Percentiles rank a stretch among this genome's conserved stretches.
Evolutionary conservation across 2,329 filamentous ascomycete genomes (phyloP).

Genomic region (Teratosphaeria nubilosa): DNA sequence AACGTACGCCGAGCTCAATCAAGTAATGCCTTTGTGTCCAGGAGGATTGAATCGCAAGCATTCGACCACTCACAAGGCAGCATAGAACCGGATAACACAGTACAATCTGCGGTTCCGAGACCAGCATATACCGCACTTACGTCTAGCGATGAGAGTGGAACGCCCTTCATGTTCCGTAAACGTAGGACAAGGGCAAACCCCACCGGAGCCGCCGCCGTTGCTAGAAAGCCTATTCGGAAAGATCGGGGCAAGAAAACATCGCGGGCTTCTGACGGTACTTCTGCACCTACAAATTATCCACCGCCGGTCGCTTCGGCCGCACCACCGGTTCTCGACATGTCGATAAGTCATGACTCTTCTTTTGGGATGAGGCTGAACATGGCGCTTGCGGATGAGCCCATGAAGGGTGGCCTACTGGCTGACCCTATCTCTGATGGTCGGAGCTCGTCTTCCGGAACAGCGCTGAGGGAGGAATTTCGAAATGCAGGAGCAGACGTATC

Average conservation of each 20-base stretch:
- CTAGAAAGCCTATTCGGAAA: not conserved
- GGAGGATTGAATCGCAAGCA: not conserved
- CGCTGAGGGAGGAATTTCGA: constrained; percentile 15
- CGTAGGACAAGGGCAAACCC: constrained; percentile 2
- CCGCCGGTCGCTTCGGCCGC: not conserved
- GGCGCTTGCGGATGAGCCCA: constrained; percentile 11
- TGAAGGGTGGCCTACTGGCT: constrained; percentile 7
- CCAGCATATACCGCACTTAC: not conserved
- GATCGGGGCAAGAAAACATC: not conserved
- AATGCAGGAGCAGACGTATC: constrained; percentile 16
- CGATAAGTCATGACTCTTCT: constrained; percentile 11
- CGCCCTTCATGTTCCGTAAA: constrained; percentile 22
- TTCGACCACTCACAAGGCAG: not conserved
- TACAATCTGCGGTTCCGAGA: not conserved
- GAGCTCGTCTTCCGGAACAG: constrained; percentile 12
- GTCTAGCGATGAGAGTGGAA: constrained; percentile 1
- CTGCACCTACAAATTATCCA: not conserved
- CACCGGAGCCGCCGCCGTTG: not conserved
- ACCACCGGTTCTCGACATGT: constrained; percentile 15
- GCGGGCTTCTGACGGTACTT: not conserved
- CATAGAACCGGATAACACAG: not conserved
- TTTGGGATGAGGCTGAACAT: constrained; percentile 11
- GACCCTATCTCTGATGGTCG: constrained; percentile 1
- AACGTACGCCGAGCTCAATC: not conserved
- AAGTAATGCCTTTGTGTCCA: not conserved